Conservation (phyloP, 495 filamentous ascomycete genomes). For the Neurospora sp. region DNA sequence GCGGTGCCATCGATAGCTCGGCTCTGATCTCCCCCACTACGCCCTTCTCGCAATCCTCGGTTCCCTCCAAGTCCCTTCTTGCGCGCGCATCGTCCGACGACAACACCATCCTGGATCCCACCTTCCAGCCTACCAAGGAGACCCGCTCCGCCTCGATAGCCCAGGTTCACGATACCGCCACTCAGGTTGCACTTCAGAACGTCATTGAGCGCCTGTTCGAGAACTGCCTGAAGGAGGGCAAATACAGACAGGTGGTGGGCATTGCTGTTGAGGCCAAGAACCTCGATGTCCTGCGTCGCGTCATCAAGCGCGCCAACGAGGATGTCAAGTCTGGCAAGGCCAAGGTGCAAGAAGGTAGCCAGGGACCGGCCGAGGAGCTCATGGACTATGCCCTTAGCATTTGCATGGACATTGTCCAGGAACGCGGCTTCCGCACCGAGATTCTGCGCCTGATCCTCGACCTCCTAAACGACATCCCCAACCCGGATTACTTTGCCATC, state of each 20-base stretch:
- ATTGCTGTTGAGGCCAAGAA: conserved; percentile 95
- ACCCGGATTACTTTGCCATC: conserved; percentile 95
- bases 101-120: conserved; percentile 49
- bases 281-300: conserved; percentile 75
- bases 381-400: conserved; percentile 96
- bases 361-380: conserved; percentile 72
- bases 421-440: conserved; percentile 68
- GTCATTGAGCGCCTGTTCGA: conserved; percentile 88
- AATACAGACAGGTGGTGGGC: conserved; percentile 95
- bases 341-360: conserved; percentile 33
- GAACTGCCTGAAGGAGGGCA: conserved; percentile 73
- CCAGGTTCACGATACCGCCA: conserved; percentile 33
- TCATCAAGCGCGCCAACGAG: conserved; percentile 72
- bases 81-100: conserved; percentile 55
- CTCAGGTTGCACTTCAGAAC: conserved; percentile 62
- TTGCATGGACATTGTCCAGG: conserved; percentile 96
- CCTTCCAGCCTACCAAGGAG: conserved; percentile 46
- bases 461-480: conserved; percentile 75
- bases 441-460: conserved; percentile 82
- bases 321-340: conserved; percentile 63
- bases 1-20: conserved; percentile 49
- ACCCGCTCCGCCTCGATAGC: conserved; percentile 37
- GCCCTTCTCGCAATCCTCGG: conserved; percentile 82
- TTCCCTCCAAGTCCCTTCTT: conserved; percentile 88
- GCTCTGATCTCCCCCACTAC: conserved; percentile 77